A percentile compares a stretch with the other conserved stretches of the same genome.
Conservation (phyloP, 2,329 filamentous ascomycete species). For the Ophiostoma himal-ulmi region DNA sequence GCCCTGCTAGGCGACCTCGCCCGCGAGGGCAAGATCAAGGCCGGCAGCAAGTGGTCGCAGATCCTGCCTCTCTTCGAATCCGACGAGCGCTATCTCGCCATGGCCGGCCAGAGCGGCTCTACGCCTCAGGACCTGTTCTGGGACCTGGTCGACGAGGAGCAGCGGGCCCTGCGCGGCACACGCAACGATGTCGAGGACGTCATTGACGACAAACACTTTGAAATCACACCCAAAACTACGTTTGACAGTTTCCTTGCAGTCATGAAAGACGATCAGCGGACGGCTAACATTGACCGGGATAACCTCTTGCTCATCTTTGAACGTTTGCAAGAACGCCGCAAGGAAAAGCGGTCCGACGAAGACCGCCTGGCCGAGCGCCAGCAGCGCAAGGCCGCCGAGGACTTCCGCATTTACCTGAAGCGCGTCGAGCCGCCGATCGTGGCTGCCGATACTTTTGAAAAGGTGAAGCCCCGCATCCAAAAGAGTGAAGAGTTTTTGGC, state of each 20-base stretch:
- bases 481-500: conserved; percentile 79
- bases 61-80: conserved; percentile 68
- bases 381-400: conserved; percentile 77
- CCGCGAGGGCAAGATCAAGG: conserved; percentile 73
- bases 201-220: conserved; percentile 85
- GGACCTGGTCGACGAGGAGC: conserved; percentile 91
- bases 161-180: conserved; percentile 72
- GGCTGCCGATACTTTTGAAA: conserved; percentile 78
- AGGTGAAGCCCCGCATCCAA: conserved; percentile 71
- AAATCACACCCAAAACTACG: conserved; percentile 78
- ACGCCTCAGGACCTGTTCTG: conserved; percentile 89
- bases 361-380: conserved; percentile 80
- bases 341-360: conserved; percentile 73
- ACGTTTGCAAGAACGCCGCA: conserved; percentile 84
- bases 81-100: conserved; percentile 75
- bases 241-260: conserved; percentile 81
- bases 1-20: conserved; percentile 69
- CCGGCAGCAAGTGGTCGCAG: conserved; percentile 83
- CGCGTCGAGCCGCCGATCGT: conserved; percentile 80
- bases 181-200: conserved; percentile 83
- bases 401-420: conserved; percentile 79
- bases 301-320: conserved; percentile 77
- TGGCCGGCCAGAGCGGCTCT: conserved; percentile 79
- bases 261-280: conserved; percentile 80
- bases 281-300: conserved; percentile 78